Percentiles rank a stretch among this genome's conserved stretches.
Conservation (phyloP, 1,284 basidiomycete species). For the Cronartium ribicola region DNA sequence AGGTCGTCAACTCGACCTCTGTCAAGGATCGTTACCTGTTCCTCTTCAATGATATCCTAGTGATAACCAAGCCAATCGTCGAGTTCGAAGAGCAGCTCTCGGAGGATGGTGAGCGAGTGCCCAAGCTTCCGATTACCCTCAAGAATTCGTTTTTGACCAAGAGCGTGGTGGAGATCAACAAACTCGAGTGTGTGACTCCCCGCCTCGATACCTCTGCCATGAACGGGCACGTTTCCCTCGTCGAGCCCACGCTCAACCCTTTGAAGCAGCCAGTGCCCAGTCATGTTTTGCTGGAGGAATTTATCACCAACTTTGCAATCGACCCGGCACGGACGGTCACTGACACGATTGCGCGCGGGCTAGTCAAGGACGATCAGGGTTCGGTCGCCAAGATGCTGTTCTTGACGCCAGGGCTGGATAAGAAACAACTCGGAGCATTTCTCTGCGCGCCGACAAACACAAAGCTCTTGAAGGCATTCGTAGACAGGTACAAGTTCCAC, state of each 20-base stretch:
- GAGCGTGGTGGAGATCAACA: slow-evolving; percentile 71
- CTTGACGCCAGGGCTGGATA: slow-evolving; percentile 76
- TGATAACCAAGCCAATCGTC: slow-evolving; percentile 63
- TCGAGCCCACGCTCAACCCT: slow-evolving; percentile 44
- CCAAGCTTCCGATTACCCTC: slow-evolving; percentile 61
- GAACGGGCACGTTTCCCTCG: slow-evolving; percentile 44
- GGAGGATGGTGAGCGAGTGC: slow-evolving; percentile 57
- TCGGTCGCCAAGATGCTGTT: slow-evolving; percentile 76
- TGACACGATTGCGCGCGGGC: slow-evolving; percentile 48
- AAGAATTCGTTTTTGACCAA: slow-evolving; percentile 83
- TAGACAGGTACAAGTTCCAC: slow-evolving; percentile 78
- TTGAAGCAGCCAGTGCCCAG: background rate
- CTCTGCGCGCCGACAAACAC: slow-evolving; percentile 66
- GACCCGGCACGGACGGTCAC: slow-evolving; percentile 45
- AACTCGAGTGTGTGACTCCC: slow-evolving; percentile 56
- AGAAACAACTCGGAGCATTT: slow-evolving; percentile 74
- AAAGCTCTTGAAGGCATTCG: slow-evolving; percentile 70
- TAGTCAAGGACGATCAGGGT: slow-evolving; percentile 60
- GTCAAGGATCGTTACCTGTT: slow-evolving; percentile 95
- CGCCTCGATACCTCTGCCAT: slow-evolving; percentile 49
- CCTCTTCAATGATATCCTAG: slow-evolving; percentile 86
- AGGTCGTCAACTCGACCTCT: slow-evolving; percentile 86
- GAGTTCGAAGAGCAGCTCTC: slow-evolving; percentile 59
- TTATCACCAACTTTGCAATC: slow-evolving; percentile 45
- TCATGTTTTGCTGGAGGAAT: slow-evolving; percentile 30